phyloP scores from a whole-genome alignment of 768 basidiomycete genomes.

The Amanita fuliginea region DNA sequence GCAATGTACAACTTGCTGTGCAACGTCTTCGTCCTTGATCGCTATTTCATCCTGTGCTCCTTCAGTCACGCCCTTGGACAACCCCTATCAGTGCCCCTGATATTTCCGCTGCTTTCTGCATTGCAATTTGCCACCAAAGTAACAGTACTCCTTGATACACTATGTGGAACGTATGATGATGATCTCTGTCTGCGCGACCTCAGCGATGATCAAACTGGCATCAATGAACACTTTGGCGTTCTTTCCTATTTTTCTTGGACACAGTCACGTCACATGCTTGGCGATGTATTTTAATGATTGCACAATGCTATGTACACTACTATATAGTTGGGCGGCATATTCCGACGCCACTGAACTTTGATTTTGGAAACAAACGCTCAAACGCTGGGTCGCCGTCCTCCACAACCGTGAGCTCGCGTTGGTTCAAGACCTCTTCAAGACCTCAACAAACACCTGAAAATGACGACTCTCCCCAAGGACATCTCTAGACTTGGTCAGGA shows the following conservation, averaged over 20 bases:
- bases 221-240: no score
- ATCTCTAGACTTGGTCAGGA: slow-evolving; percentile 74
- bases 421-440: slow-evolving; percentile 20
- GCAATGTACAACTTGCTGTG: not conserved
- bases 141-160: slow-evolving; percentile 26
- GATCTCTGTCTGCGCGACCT: no score
- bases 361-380: slow-evolving; percentile 34
- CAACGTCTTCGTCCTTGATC: not conserved
- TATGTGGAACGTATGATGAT: slow-evolving; percentile 18
- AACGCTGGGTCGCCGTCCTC: slow-evolving; percentile 24
- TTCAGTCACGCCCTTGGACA: not conserved
- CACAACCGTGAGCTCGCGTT: slow-evolving; percentile 19
- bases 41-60: not conserved
- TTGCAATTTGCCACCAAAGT: no score
- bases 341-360: slow-evolving; percentile 32
- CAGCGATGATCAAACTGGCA: no score
- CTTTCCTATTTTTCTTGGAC: no score
- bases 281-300: no score
- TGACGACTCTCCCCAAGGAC: slow-evolving; percentile 77
- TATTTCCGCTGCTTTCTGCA: slow-evolving; percentile 10
- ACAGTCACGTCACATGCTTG: no score
- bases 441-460: slow-evolving; percentile 29
- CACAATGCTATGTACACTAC: no score
- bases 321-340: slow-evolving; percentile 27
- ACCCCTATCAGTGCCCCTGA: not conserved